Base-by-base conservation (phyloP, 1,139 yeast species). In the Arxiozyma slooffiae region DNA sequence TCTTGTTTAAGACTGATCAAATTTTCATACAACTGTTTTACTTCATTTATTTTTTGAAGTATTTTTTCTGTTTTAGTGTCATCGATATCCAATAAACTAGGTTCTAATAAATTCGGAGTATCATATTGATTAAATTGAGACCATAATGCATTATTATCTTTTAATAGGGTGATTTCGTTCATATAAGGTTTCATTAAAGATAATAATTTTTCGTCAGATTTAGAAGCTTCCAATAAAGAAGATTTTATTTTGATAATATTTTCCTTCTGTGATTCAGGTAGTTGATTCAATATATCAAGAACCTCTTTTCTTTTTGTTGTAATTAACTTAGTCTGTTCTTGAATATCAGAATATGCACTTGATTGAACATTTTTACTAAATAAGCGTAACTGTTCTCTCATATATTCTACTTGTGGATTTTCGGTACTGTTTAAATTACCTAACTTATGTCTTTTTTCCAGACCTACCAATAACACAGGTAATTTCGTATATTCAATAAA, bases 401-500 rank as follows among this genome's bases (percentile, higher is more conserved):
- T 62, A 7, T 62, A 52, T 20, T 58, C 59, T 6, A 53, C 38
- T 37, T 58, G 60, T 3, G 64, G 61, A 49, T 63, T 59, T 34
- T 48, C 47, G 16, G 53, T 45, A 16, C 45, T 41, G 9, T 50
- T 46, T 8, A 46, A 46, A n/a, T 54, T 51, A 9, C 60, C 61
- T 34, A 52, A 53, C 24, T 52, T 57, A 30, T 56, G 60, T 46
- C 55, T 58, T 23, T 57, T 55, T 55, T 80, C 79, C 48, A 86
- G 66, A 36, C 78, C 79, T 16, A 73, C 73, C 24, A 89, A 63
- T 1, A 89, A 77, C 37, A 76, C 74, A 1, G 97, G 96, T 52
- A 92, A 71, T 52, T 83, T 82, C 57, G 89, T 75, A 60, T 79
- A 87, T 61, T 88, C 97, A 51, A 89, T 73, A 5, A 86, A 86